Evolutionary conservation across 208 protist genomes (phyloP).

Genomic region (Jaenimonas drosophilae): DNA sequence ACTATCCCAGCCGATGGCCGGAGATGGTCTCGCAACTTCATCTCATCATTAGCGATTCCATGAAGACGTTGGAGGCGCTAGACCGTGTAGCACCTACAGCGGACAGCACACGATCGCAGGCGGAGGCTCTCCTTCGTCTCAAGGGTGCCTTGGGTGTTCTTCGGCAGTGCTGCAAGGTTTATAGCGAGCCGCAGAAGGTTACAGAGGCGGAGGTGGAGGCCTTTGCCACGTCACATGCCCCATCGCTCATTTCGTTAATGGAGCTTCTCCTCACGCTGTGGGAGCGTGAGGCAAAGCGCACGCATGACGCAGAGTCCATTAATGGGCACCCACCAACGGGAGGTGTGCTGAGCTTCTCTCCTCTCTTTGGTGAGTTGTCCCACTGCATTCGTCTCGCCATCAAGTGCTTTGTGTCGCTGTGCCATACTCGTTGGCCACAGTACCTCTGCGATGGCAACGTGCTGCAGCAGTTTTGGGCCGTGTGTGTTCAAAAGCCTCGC

Average conservation of each 20-base stretch:
- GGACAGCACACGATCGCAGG: too few species aligned
- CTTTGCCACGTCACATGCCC: slow-evolving; percentile 26
- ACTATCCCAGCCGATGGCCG: slow-evolving; percentile 62
- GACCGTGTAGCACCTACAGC: too few species aligned
- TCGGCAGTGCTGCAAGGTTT: slow-evolving; percentile 52
- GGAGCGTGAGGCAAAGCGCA: slow-evolving; percentile 14
- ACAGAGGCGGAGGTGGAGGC: slow-evolving; percentile 32
- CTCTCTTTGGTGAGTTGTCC: slow-evolving; percentile 24
- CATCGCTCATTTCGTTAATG: slow-evolving; percentile 33
- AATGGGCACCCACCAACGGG: slow-evolving; percentile 7
- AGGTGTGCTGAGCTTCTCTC: slow-evolving; percentile 19
- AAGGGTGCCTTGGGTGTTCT: slow-evolving; percentile 59
- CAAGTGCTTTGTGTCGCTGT: slow-evolving; percentile 62
- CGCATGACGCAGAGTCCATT: neutral
- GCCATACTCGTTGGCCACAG: slow-evolving; percentile 34
- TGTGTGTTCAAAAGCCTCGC: slow-evolving; percentile 26
- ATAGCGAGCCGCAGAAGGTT: slow-evolving; percentile 40
- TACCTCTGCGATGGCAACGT: slow-evolving; percentile 44
- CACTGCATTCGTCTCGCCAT: slow-evolving; percentile 64
- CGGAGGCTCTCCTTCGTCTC: slow-evolving; percentile 21
- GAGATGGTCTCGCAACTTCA: slow-evolving; percentile 48
- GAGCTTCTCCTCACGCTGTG: slow-evolving; percentile 35
- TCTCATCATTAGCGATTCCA: slow-evolving; percentile 26
- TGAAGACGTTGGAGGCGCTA: slow-evolving; percentile 13
- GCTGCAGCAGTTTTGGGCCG: slow-evolving; percentile 36